These are phyloP conservation scores for Erodium maritimum DNA, from an alignment of 345 rosid genomes.

Conservation along the genomic window DNA sequence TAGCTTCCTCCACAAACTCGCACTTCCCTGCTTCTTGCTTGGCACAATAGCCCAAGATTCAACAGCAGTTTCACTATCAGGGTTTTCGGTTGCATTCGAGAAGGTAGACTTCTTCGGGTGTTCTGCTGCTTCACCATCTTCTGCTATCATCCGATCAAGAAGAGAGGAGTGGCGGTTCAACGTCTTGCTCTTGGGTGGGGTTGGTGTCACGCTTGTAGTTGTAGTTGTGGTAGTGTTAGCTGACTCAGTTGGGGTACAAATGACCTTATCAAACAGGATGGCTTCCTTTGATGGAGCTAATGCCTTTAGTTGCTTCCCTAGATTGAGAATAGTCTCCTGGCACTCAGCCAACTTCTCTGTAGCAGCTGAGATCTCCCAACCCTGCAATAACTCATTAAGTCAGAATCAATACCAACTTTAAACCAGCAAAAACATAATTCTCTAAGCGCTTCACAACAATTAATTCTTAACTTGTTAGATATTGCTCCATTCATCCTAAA, in stretches of 20 bases:
- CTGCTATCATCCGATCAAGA: constrained; percentile 78
- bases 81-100: constrained; percentile 17
- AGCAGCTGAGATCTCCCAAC: constrained; percentile 79
- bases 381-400: constrained; percentile 26
- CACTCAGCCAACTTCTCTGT: constrained; percentile 90
- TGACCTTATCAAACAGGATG: constrained; percentile 38
- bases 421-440: neutral
- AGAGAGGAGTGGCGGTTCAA: constrained; percentile 55
- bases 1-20: constrained; percentile 61
- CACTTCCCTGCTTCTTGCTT: constrained; percentile 31
- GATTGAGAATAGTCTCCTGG: constrained; percentile 72
- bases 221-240: constrained; percentile 9
- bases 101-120: constrained; percentile 30
- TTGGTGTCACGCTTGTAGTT: constrained; percentile 11
- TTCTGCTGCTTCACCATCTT: constrained; percentile 31
- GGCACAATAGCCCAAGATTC: constrained; percentile 50
- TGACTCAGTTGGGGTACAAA: constrained; percentile 18
- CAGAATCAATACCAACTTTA: too few relatives aligned
- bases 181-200: constrained; percentile 24
- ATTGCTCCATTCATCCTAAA: too few relatives aligned
- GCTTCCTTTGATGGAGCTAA: constrained; percentile 57
- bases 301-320: constrained; percentile 84
- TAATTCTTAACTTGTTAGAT: neutral
- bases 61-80: constrained; percentile 12
- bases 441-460: neutral